phyloP scores from a whole-genome alignment of 768 basidiomycete species.

The Russula compacta region DNA sequence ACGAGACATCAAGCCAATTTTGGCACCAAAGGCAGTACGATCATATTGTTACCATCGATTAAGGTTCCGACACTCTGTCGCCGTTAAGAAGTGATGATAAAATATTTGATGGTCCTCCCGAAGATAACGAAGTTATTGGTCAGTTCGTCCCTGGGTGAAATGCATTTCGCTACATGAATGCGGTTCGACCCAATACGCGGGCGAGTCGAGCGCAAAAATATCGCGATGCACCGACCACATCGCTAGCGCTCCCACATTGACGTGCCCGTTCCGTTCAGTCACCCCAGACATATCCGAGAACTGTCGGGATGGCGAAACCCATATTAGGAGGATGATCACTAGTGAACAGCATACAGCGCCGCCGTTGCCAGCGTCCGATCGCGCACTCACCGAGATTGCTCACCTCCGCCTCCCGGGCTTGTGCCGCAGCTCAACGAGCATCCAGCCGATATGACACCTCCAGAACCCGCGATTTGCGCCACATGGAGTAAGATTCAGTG shows the following conservation, averaged over 20 bases:
- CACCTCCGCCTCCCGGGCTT: conserved; percentile 57
- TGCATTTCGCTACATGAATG: conserved; percentile 83
- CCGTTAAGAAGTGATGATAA: conserved; percentile 89
- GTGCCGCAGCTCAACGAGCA: conserved; percentile 85
- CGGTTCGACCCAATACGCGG: conserved; percentile 65
- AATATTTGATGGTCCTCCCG: conserved; percentile 93
- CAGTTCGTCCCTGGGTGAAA: conserved; percentile 77
- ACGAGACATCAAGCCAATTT: conserved; percentile 49
- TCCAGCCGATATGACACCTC: conserved; percentile 85
- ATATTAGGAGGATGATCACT: conserved; percentile 48
- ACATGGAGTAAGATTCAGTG: conserved; percentile 93
- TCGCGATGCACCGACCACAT: conserved; percentile 58
- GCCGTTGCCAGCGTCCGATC: conserved; percentile 85
- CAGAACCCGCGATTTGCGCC: conserved; percentile 81
- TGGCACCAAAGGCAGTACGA: conserved; percentile 55
- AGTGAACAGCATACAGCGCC: conserved; percentile 66
- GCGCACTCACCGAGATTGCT: conserved; percentile 72
- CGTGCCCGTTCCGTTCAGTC: conserved; percentile 73
- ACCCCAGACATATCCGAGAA: conserved; percentile 68
- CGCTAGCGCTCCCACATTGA: conserved; percentile 48
- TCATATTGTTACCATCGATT: conserved; percentile 92
- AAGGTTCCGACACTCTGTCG: conserved; percentile 93
- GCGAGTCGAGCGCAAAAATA: conserved; percentile 78
- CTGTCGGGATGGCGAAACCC: conserved; percentile 36
- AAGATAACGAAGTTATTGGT: conserved; percentile 32